These are phyloP conservation scores for Leptographium radiaticola DNA, from an alignment of 2,329 filamentous ascomycete genomes.

Conservation along the genomic window DNA sequence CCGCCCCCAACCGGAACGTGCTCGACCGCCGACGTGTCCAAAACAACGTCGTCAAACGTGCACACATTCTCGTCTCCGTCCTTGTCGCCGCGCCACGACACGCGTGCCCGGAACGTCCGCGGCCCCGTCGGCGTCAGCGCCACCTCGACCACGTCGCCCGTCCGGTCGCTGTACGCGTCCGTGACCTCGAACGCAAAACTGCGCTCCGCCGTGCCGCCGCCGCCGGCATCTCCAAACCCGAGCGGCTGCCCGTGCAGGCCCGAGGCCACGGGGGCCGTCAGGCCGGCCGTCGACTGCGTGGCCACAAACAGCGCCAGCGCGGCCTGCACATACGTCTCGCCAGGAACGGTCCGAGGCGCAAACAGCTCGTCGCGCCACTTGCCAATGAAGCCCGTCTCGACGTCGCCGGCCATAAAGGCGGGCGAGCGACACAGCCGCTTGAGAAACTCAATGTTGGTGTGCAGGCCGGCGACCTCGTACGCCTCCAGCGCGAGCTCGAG, in stretches of 20 bases:
- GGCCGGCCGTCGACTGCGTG: slow-evolving; percentile 18
- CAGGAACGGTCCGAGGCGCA: slow-evolving; percentile 40
- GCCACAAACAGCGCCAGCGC: slow-evolving; percentile 59
- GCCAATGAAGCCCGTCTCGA: slow-evolving; percentile 93
- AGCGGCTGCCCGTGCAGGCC: slow-evolving; percentile 33
- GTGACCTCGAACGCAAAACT: slow-evolving; percentile 38
- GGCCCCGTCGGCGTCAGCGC: slow-evolving; percentile 33
- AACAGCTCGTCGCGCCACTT: slow-evolving; percentile 78
- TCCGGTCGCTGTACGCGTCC: slow-evolving; percentile 41
- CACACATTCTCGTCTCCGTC: slow-evolving; percentile 12
- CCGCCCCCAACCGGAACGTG: slow-evolving; percentile 3
- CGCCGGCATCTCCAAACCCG: slow-evolving; percentile 35
- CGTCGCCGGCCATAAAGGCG: slow-evolving; percentile 73
- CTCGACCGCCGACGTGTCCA: slow-evolving; percentile 16
- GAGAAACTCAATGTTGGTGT: slow-evolving; percentile 94
- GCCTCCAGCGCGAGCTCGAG: slow-evolving; percentile 67
- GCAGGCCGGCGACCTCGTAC: slow-evolving; percentile 85
- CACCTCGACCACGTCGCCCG: slow-evolving; percentile 40
- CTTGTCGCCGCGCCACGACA: slow-evolving; percentile 23
- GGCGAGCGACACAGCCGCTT: slow-evolving; percentile 73
- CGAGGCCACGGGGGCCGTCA: background rate
- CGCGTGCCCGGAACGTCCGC: slow-evolving; percentile 31
- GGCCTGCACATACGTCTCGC: slow-evolving; percentile 76
- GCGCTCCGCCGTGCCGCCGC: slow-evolving; percentile 26
- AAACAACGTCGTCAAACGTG: slow-evolving; percentile 32